A percentile compares a stretch with the other conserved stretches of the same genome.
Evolutionary conservation across 768 basidiomycete genomes (phyloP).

Genomic region (Suillus sp.): DNA sequence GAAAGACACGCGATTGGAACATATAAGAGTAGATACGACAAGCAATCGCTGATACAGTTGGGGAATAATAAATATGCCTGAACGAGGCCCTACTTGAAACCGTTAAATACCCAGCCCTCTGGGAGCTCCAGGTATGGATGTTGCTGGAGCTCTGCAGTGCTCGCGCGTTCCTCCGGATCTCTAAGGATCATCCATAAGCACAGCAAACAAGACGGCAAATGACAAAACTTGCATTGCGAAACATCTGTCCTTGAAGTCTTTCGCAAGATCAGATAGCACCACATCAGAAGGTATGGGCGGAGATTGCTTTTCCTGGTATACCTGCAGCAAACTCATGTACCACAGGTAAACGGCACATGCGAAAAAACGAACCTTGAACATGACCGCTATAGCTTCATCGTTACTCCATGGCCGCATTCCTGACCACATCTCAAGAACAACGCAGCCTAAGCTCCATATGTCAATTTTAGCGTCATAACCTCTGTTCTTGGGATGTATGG

Average conservation of each 20-base stretch:
- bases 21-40: slow-evolving; percentile 24
- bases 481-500: slow-evolving; percentile 81
- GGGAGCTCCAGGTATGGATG: slow-evolving; percentile 79
- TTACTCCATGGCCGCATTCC: slow-evolving; percentile 92
- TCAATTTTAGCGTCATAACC: slow-evolving; percentile 97
- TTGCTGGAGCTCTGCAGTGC: slow-evolving; percentile 71
- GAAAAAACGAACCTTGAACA: slow-evolving; percentile 75
- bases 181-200: slow-evolving; percentile 37
- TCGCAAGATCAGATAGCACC: slow-evolving; percentile 68
- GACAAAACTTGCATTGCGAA: slow-evolving; percentile 73
- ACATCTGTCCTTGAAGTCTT: slow-evolving; percentile 86
- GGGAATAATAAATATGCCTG: slow-evolving; percentile 18
- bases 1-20: slow-evolving; percentile 18
- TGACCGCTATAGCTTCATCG: slow-evolving; percentile 87
- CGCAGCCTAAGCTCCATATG: slow-evolving; percentile 98
- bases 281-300: slow-evolving; percentile 91
- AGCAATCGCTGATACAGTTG: slow-evolving; percentile 26
- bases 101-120: slow-evolving; percentile 73
- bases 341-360: background rate
- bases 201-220: background rate
- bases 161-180: slow-evolving; percentile 83
- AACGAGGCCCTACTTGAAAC: slow-evolving; percentile 35
- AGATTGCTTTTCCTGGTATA: slow-evolving; percentile 79
- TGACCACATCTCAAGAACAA: slow-evolving; percentile 99
- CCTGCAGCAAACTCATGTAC: slow-evolving; percentile 42